Base-by-base conservation (phyloP, 495 filamentous ascomycete genomes). In the Pseudomonodictys pantanalensis region DNA sequence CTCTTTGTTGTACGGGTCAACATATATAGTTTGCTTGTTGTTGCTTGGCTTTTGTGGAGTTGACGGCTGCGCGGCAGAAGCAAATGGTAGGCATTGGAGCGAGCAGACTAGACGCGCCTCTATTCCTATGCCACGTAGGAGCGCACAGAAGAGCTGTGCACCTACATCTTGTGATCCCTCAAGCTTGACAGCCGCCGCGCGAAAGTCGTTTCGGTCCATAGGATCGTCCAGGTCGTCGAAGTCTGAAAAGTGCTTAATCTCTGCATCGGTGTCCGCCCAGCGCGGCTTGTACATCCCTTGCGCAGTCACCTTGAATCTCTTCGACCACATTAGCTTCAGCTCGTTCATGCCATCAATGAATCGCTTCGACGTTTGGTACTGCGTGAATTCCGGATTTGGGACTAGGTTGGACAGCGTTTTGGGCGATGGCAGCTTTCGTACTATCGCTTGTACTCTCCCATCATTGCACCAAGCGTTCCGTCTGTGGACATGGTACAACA, bases 401-500 rank as follows among this genome's bases (percentile, higher is more conserved):
- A 84, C 83, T 2, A 98, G 73, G 33, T 62, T 62, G 3, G 52
- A 24, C 5, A 64, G 20, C 1, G 49, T 49, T 30, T 65, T 65
- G 8, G 58, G 52, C 6, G 57, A 53, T 5, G 57, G 51, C 3
- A 65, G 10, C 23, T 52, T 62, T n/a, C 60, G 41, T 25, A 67
- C 24, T 17, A 29, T 53, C 15, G 48, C 42, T 48, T 67, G 58
- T 11, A 58, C 52, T 58, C 76, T 70, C 12, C 76, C 60, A 70
- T 93, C 84, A 70, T 96, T 96, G 69, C 92, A 97, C 92, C 92
- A 97, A 51, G 76, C 71, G 68, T 96, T 97, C 38, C 91, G 82
- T 23, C 81, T 72, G 60, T 86, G 79, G 18, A 87, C 81, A 71
- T 97, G 89, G 3, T 78, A 78, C 28, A 97, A 69, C 1, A 97